Evolutionary conservation across 768 basidiomycete species (phyloP), one percentile per base, ranked within the genome.

Genomic region (Hericium erinaceus): DNA sequence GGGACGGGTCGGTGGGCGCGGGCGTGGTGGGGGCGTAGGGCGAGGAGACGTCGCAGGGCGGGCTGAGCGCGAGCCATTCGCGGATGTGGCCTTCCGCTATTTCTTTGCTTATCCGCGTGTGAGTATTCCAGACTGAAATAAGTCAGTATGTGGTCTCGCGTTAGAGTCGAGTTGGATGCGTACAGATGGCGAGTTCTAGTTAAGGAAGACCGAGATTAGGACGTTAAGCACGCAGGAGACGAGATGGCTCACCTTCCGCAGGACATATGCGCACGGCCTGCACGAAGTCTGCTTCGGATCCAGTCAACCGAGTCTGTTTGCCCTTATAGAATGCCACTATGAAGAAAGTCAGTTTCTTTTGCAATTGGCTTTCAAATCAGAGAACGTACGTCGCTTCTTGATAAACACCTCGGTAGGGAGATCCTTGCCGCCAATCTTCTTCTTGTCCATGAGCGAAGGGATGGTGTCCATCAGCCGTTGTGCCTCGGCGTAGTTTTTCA

Each of bases 381-480:
- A 16, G 1, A 64, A 70, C 84, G 9, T 53, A 89, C 89, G 40
- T 69, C 86, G 88, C 74, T 87, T 89, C 73, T 84, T 81, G 55
- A 91, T 87, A 56, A 84, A 83, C 3, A 84, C 80, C 63, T 92
- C 89, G 0, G 86, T 87, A 0, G 89, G 87, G 53, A 89, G 67
- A 55, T 82, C 80, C 68, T 82, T 83, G n/a, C 83, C 85, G 11
- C 77, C 77, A 4, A 85, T 69, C 70, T 82, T 87, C 68, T 75
- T 77, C 66, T 77, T 80, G 18, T 82, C 77, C 11, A 89, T 72
- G 53, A 83, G 65, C 0, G 70, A 73, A 0, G 87, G 86, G n/a
- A 89, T 76, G 12, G 66, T 70, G 58, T 91, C 82, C 4, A 89
- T 66, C 12, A 89, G 68, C 56, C 69, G 69, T 67, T 87, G 82